phyloP scores from a whole-genome alignment of 441 rosid genomes.

The Bruguiera hainesii region DNA sequence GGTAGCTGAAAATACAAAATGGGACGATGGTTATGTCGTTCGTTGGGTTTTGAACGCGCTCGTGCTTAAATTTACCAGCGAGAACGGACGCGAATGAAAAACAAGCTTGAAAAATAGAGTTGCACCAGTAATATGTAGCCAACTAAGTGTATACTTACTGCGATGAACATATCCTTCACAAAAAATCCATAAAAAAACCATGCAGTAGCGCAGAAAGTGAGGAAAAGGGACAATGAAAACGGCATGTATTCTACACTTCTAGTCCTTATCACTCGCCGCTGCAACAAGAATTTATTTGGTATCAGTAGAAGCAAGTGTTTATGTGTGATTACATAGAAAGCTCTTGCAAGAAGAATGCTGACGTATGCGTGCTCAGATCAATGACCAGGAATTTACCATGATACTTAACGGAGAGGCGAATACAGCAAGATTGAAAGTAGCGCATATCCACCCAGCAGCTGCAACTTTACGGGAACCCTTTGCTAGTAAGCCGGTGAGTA shows the following conservation, averaged over 20 bases:
- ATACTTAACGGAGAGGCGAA: constrained; percentile 67
- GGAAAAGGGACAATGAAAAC: constrained; percentile 48
- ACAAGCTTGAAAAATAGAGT: background rate
- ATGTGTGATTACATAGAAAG: background rate
- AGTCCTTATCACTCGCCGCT: constrained; percentile 60
- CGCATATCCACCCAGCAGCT: constrained; percentile 58
- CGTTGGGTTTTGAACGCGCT: no score
- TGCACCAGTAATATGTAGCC: no score
- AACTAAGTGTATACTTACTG: constrained; percentile 33
- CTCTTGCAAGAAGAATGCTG: background rate
- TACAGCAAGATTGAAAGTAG: constrained; percentile 53
- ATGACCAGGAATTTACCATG: constrained; percentile 33
- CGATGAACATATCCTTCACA: constrained; percentile 49
- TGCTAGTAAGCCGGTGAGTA: constrained; percentile 27
- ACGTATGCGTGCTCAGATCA: background rate
- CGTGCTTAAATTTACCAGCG: background rate
- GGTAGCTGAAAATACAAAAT: constrained; percentile 43
- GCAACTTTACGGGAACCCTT: constrained; percentile 31
- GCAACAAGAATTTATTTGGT: constrained; percentile 14
- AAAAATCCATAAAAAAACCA: constrained; percentile 77
- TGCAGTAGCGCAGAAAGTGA: constrained; percentile 50
- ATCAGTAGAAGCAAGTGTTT: background rate
- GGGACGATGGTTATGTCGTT: background rate
- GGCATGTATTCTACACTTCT: constrained; percentile 77
- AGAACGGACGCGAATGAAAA: background rate